A percentile compares a stretch with the other conserved stretches of the same genome.
Conservation (phyloP, 768 basidiomycete genomes). For the Rhodotorula sphaerocarpa region DNA sequence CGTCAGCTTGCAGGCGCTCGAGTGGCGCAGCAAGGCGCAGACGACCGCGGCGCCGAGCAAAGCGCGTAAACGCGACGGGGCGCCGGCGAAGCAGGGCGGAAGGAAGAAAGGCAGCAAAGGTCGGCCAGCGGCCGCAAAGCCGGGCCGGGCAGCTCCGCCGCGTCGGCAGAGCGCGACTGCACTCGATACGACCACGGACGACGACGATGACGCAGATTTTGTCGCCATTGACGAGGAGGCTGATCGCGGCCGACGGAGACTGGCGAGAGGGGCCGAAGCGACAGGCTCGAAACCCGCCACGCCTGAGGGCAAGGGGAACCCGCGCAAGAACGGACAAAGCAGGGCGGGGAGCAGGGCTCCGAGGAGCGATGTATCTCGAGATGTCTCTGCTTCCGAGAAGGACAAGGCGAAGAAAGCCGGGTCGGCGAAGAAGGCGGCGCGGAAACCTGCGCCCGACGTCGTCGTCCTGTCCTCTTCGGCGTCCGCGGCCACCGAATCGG, state of each 20-base stretch:
- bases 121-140: too few species aligned
- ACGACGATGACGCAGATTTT: neutral
- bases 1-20: conserved; percentile 80
- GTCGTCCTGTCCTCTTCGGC: conserved; percentile 21
- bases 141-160: conserved; percentile 18
- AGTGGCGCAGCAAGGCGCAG: conserved; percentile 59
- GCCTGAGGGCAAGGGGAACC: too few species aligned
- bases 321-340: too few species aligned
- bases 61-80: conserved; percentile 39
- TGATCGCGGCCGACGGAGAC: too few species aligned
- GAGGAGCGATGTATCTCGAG: too few species aligned
- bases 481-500: neutral
- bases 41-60: conserved; percentile 37
- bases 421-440: too few species aligned
- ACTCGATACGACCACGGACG: conserved; percentile 1
- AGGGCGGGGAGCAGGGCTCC: too few species aligned
- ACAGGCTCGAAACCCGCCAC: neutral
- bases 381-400: too few species aligned
- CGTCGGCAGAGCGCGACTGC: conserved; percentile 19
- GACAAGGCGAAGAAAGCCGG: too few species aligned
- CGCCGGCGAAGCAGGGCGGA: conserved; percentile 37
- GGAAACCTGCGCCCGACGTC: neutral
- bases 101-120: conserved; percentile 26
- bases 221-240: too few species aligned
- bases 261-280: too few species aligned